Evolutionary conservation across 306 rosid species (phyloP).

Genomic region (Malus orientalis): DNA sequence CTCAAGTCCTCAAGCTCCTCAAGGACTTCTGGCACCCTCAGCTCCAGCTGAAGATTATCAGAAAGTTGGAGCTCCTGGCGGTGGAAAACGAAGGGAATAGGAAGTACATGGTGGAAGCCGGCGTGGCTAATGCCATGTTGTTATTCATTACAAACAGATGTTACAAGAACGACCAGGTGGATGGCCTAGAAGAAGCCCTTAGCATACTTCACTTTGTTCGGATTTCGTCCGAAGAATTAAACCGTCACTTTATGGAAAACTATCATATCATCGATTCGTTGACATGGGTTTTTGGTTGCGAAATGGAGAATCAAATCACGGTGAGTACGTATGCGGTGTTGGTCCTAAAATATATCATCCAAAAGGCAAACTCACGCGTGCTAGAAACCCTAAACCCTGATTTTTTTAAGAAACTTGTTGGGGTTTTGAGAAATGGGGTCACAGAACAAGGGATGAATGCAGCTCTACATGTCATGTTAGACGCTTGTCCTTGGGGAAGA

Average conservation of each 20-base stretch:
- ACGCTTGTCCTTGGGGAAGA: slow-evolving; percentile 24
- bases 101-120: slow-evolving; percentile 34
- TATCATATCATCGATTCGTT: slow-evolving; percentile 27
- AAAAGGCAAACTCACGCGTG: slow-evolving; percentile 6
- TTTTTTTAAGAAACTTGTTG: slow-evolving; percentile 29
- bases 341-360: slow-evolving; percentile 28
- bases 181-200: slow-evolving; percentile 53
- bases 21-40: slow-evolving; percentile 14
- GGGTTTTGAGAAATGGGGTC: slow-evolving; percentile 17
- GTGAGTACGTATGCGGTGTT: slow-evolving; percentile 28
- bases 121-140: slow-evolving; percentile 40
- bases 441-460: slow-evolving; percentile 39
- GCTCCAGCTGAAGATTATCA: slow-evolving; percentile 23
- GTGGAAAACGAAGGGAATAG: slow-evolving; percentile 34
- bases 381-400: slow-evolving; percentile 27
- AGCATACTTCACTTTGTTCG: slow-evolving; percentile 31
- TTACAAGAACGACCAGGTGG: background rate
- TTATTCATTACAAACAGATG: slow-evolving; percentile 24
- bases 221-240: slow-evolving; percentile 21
- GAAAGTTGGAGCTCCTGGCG: slow-evolving; percentile 35
- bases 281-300: slow-evolving; percentile 33
- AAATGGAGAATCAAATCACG: slow-evolving; percentile 10
- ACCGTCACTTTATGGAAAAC: slow-evolving; percentile 12
- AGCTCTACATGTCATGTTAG: slow-evolving; percentile 32
- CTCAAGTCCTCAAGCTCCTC: slow-evolving; percentile 42